Base-by-base conservation (phyloP, 2,329 filamentous ascomycete genomes). In the Myrmaecium sp. region DNA sequence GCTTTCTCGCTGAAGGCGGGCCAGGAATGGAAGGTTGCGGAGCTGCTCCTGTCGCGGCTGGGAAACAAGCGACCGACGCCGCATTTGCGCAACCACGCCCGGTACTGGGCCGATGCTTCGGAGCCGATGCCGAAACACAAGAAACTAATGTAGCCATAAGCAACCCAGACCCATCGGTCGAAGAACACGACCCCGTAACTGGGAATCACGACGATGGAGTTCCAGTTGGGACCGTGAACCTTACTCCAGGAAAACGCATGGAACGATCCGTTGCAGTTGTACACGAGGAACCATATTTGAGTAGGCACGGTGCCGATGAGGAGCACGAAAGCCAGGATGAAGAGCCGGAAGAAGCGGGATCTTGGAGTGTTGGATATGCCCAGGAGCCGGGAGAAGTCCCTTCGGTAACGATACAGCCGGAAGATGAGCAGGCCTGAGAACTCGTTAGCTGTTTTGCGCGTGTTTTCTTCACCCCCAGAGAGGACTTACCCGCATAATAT, bases 121-220 rank as follows among this genome's bases (percentile, higher is more conserved):
- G 52, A 54, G 16, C 72, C 73, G 10, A 70, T 61, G 6, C 74
- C 73, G 36, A 76, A 76, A 38, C 73, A 65, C n/a, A 64, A 27
- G 40, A 77, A 77, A 8, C 69, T 47, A 14, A 70, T 31, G 31
- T 65, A 58, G 0, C 64, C 66, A 3, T 60, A 52, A 0, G 41
- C 56, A 6, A 74, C 50, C 24, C 64, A 59, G 12, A 65, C 54
- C 66, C 68, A 78, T 16, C 63, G 59, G 39, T 74, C 65, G 32
- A 63, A 63, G 22, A 54, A 43, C 20, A 65, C 49, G 2, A 34
- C 6, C 18, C 64, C 58, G 21, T 49, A 19, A 13, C 57, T 51
- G 2, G 60, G 57, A 2, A 63, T 41, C 31, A 58, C 60, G 15
- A 56, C 33, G 32, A 73, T 62, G 2, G 39, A 41, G 23, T 54